A percentile compares a stretch with the other conserved stretches of the same genome.
Conservation (phyloP, 495 filamentous ascomycete species). For the Trichoderma erinaceum region DNA sequence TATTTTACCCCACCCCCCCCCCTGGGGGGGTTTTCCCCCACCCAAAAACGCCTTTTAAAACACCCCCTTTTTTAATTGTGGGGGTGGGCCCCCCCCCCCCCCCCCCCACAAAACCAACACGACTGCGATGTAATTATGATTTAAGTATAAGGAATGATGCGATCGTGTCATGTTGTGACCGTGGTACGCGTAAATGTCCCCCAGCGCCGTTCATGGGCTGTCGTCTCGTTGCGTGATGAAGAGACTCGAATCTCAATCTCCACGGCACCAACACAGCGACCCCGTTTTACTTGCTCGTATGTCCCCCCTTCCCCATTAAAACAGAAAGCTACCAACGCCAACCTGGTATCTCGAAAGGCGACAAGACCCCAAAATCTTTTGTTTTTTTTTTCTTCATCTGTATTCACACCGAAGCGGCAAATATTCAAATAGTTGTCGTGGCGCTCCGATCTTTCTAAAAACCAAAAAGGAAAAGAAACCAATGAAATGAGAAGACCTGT, state of each 20-base stretch:
- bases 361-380: constrained; percentile 16
- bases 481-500: neutral
- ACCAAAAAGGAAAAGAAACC: neutral
- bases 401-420: neutral
- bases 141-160: neutral
- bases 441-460: constrained; percentile 5
- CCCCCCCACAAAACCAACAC: neutral
- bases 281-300: constrained; percentile 3
- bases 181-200: neutral
- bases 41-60: too few relatives aligned
- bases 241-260: neutral
- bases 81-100: too few relatives aligned
- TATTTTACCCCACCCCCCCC: too few relatives aligned
- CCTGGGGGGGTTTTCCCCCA: too few relatives aligned
- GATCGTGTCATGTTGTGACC: neutral
- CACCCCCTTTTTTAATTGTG: too few relatives aligned
- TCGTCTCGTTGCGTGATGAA: neutral
- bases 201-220: neutral
- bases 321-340: constrained; percentile 25
- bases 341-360: constrained; percentile 36
- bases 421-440: constrained; percentile 24
- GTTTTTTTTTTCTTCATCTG: constrained; percentile 14
- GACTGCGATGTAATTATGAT: neutral
- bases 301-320: neutral
- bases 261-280: neutral